Percentiles rank a stretch among this genome's conserved stretches.
Conservation (phyloP, 1,284 basidiomycete species). For the Cystobasidium pallidum region DNA sequence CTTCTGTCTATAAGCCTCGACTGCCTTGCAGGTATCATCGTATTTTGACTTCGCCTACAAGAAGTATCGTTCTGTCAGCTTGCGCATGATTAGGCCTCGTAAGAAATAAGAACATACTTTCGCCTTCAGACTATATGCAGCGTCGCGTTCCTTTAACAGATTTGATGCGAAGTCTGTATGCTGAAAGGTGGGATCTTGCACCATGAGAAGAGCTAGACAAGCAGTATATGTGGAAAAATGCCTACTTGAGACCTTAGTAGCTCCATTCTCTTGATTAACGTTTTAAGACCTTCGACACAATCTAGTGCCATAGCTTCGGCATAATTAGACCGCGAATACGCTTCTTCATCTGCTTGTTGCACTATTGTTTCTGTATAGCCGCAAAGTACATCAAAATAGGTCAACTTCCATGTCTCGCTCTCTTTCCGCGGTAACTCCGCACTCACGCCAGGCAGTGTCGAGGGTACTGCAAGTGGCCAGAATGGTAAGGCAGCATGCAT, state of each 20-base stretch:
- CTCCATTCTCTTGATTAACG: slow-evolving; percentile 30
- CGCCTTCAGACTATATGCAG: slow-evolving; percentile 38
- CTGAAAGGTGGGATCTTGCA: no score
- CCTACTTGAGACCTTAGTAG: slow-evolving; percentile 25
- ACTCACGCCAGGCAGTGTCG: slow-evolving; percentile 37
- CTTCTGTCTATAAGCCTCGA: slow-evolving; percentile 44
- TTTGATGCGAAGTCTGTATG: slow-evolving; percentile 35
- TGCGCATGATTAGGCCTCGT: no score
- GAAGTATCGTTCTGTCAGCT: background rate
- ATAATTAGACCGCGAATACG: slow-evolving; percentile 40
- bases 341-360: slow-evolving; percentile 40
- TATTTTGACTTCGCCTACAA: slow-evolving; percentile 41
- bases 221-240: no score
- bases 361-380: slow-evolving; percentile 26
- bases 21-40: slow-evolving; percentile 39
- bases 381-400: background rate
- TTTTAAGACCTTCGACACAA: slow-evolving; percentile 31
- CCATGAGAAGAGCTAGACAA: background rate
- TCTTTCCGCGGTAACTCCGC: background rate
- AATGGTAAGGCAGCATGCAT: background rate
- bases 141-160: slow-evolving; percentile 37
- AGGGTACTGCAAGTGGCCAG: slow-evolving; percentile 27
- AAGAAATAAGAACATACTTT: slow-evolving; percentile 4
- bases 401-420: background rate
- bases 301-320: slow-evolving; percentile 35